Base-by-base conservation (phyloP, 2,329 filamentous ascomycete genomes). In the Colletotrichum melonis region DNA sequence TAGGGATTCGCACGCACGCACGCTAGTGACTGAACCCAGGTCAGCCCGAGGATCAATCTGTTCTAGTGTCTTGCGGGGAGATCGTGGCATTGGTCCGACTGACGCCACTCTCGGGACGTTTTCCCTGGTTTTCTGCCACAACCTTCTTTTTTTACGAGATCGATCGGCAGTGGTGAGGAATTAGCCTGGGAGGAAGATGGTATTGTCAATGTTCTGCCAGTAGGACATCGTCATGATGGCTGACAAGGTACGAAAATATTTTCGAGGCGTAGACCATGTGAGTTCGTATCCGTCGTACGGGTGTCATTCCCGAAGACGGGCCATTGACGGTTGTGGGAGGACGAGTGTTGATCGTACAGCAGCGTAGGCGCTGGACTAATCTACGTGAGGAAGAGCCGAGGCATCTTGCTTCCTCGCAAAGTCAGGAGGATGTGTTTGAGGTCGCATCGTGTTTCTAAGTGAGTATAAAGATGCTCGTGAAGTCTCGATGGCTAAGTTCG, bases 241-340 rank as follows among this genome's bases (percentile, higher is more conserved):
- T 19, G 32, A 1, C 28, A 66, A 46, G 22, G 22, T 24, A 72
- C 30, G 32, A 64, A 56, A 72, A 63, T 64, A 72, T 58, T 6
- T 22, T 42, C 32, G 28, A 42, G 26, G 30, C 19, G 5, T 12
- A 11, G 14, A 16, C 4, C 42, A 69, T 32, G n/a, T 59, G 54
- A 59, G 32, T 64, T 72, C 69, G 69, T 72, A 72, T 69, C 58
- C 26, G 35, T 28, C 4, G 19, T 24, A 12, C 26, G 7, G 7
- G 19, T 42, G 5, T 58, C 54, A 60, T 72, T 22, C 22, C 22
- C 16, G 28, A 72, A 28, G 19, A 42, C 35, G 30, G 57, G 69
- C 52, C 58, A 46, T 63, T 14, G 58, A 42, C 24, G 52, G 30
- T 63, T 42, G 35, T 46, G 19, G 64, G 28, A 54, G 22, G 49